Evolutionary conservation across 352 stramenopile genomes (phyloP).

Genomic region (Halophytophthora batemanensis): DNA sequence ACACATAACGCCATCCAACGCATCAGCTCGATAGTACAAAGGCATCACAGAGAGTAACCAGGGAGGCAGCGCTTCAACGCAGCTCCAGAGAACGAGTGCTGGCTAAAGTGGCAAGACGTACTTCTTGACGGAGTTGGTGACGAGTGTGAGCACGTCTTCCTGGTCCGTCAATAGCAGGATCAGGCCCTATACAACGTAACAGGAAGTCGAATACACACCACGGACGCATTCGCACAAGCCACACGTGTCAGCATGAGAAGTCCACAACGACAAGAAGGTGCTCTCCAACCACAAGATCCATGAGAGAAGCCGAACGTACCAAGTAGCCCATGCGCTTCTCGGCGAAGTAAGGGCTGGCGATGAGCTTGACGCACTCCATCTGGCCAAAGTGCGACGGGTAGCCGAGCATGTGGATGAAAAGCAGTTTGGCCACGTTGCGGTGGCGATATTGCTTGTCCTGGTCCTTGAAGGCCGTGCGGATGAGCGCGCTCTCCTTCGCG

Average conservation of each 20-base stretch:
- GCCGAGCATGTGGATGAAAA: conserved; percentile 99
- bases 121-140: conserved; percentile 99
- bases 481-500: conserved; percentile 98
- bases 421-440: conserved; percentile 98
- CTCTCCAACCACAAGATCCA: background rate
- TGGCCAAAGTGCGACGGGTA: conserved; percentile 99
- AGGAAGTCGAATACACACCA: too few relatives aligned
- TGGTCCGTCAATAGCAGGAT: conserved; percentile 98
- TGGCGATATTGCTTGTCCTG: conserved; percentile 96
- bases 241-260: background rate
- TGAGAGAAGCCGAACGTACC: conserved; percentile 28
- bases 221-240: background rate
- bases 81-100: background rate
- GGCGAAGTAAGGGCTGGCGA: conserved; percentile 97
- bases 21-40: too few relatives aligned
- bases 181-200: conserved; percentile 85
- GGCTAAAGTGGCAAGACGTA: conserved; percentile 18
- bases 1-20: background rate
- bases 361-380: conserved; percentile 99
- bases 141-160: conserved; percentile 98
- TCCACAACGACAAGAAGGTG: background rate
- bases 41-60: too few relatives aligned
- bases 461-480: conserved; percentile 99
- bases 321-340: conserved; percentile 99
- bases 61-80: background rate